These are phyloP conservation scores for Nemania abortiva DNA, from an alignment of 2,329 filamentous ascomycete genomes.

Conservation along the genomic window DNA sequence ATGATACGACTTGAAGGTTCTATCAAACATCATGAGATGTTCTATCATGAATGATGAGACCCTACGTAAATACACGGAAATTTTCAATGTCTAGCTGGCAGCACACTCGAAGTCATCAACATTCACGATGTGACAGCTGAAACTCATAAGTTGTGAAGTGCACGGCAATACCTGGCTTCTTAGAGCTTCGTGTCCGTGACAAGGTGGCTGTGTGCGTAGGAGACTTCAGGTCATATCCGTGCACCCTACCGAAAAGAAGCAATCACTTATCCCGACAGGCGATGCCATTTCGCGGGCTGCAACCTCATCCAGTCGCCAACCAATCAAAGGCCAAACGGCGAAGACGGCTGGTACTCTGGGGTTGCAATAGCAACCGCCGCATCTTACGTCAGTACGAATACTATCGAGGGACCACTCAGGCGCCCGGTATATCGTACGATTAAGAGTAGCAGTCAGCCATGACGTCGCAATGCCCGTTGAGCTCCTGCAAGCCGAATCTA, in stretches of 20 bases:
- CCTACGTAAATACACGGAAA: not conserved
- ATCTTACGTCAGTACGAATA: not conserved
- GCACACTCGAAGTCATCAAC: not conserved
- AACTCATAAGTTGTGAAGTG: not conserved
- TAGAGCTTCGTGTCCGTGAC: not conserved
- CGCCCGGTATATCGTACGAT: not conserved
- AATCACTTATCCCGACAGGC: not conserved
- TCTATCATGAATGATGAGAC: not conserved
- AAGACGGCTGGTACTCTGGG: not conserved
- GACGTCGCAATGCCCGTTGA: not conserved
- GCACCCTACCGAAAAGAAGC: not conserved
- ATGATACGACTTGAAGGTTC: not conserved
- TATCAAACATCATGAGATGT: not conserved
- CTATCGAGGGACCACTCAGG: not conserved
- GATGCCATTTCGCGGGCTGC: not conserved
- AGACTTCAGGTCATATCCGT: not conserved
- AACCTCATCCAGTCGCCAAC: not conserved
- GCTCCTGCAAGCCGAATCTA: constrained; percentile 6
- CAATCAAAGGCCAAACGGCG: not conserved
- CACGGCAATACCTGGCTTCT: not conserved
- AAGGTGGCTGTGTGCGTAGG: not conserved
- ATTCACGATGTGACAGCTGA: not conserved
- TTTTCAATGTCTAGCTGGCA: not conserved
- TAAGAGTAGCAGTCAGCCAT: not conserved
- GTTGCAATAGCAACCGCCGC: not conserved